phyloP scores from a whole-genome alignment of 2,329 filamentous ascomycete genomes.

The Microdochium paspali region DNA sequence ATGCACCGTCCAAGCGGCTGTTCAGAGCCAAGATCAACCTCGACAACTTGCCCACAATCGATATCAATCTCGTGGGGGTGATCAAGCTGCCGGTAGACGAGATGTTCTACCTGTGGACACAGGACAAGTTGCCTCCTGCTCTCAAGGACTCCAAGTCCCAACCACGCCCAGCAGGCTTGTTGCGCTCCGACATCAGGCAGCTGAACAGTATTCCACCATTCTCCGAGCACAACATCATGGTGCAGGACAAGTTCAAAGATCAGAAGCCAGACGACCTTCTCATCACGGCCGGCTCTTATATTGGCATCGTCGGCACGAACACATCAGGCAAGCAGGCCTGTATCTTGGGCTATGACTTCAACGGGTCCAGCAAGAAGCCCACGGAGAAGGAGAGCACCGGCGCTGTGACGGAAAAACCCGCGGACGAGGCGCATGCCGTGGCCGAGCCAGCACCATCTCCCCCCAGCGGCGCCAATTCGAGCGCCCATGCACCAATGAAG shows the following conservation, averaged over 20 bases:
- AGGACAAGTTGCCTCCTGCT: conserved; percentile 11
- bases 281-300: conserved; percentile 12
- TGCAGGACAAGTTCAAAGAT: conserved; percentile 10
- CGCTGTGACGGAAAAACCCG: not conserved
- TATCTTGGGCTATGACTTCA: conserved; percentile 16
- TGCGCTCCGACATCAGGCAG: conserved; percentile 6
- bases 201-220: conserved; percentile 5
- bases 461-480: not conserved
- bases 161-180: no score
- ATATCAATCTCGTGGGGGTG: conserved; percentile 18
- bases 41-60: conserved; percentile 8
- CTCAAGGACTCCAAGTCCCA: no score
- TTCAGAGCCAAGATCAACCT: conserved; percentile 1
- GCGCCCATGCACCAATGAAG: conserved; percentile 12
- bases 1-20: conserved; percentile 8
- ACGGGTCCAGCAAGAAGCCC: conserved; percentile 1
- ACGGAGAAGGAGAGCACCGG: not conserved
- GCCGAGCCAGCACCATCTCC: not conserved
- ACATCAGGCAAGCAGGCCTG: conserved; percentile 4
- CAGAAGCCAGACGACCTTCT: conserved; percentile 1
- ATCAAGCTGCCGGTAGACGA: conserved; percentile 24
- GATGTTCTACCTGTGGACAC: conserved; percentile 21
- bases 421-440: not conserved
- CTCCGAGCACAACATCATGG: conserved; percentile 6
- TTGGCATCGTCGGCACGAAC: conserved; percentile 12